These are phyloP conservation scores for Ascochyta pisi DNA, from an alignment of 2,329 filamentous ascomycete species.

Conservation along the genomic window DNA sequence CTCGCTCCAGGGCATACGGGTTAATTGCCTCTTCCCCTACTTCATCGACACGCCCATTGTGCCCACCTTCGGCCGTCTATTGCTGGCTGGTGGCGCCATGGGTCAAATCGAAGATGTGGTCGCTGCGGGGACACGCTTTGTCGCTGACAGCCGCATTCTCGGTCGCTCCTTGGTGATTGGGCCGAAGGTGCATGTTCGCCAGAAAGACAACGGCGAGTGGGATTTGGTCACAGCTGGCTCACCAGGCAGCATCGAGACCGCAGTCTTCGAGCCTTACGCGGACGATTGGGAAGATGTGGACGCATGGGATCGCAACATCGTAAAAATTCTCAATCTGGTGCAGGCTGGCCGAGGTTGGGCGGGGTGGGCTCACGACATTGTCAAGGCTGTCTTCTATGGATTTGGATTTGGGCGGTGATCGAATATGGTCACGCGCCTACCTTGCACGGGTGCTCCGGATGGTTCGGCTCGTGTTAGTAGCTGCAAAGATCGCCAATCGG, in stretches of 20 bases:
- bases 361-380: slow-evolving; percentile 55
- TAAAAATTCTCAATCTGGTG: slow-evolving; percentile 62
- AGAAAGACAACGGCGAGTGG: slow-evolving; percentile 48
- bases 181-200: slow-evolving; percentile 59
- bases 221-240: slow-evolving; percentile 33
- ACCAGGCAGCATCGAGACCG: slow-evolving; percentile 49
- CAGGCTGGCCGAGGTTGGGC: slow-evolving; percentile 61
- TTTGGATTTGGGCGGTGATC: slow-evolving; percentile 29
- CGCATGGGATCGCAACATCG: slow-evolving; percentile 61
- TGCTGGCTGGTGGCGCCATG: slow-evolving; percentile 64
- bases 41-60: slow-evolving; percentile 70
- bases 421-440: slow-evolving; percentile 4
- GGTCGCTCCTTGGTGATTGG: slow-evolving; percentile 66
- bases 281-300: slow-evolving; percentile 66
- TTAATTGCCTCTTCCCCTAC: slow-evolving; percentile 73
- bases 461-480: slow-evolving; percentile 4
- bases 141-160: slow-evolving; percentile 64
- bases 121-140: slow-evolving; percentile 67
- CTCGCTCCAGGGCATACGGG: slow-evolving; percentile 60
- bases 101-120: slow-evolving; percentile 66
- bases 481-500: slow-evolving; percentile 1
- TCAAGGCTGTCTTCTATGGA: slow-evolving; percentile 37
- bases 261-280: slow-evolving; percentile 67
- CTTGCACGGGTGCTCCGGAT: slow-evolving; percentile 4
- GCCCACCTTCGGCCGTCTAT: slow-evolving; percentile 52